These are phyloP conservation scores for Tilletia walkeri DNA, from an alignment of 1,284 basidiomycete genomes.

Conservation along the genomic window DNA sequence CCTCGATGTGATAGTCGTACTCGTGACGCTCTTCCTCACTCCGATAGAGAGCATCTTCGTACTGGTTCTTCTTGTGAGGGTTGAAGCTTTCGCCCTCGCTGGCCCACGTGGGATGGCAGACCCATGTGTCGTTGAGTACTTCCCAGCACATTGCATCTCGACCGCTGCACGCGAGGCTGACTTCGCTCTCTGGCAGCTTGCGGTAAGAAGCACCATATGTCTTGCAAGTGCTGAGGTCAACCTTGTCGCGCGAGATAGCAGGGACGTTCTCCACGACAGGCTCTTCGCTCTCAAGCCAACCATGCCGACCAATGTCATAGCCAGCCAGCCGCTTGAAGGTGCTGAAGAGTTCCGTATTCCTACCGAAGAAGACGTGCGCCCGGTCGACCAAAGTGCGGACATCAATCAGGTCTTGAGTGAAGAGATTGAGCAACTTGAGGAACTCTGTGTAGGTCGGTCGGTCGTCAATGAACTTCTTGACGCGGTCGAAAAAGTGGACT, in stretches of 20 bases:
- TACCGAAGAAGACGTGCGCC: slow-evolving; percentile 76
- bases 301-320: slow-evolving; percentile 69
- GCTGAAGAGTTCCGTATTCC: slow-evolving; percentile 73
- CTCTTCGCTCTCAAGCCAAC: slow-evolving; percentile 59
- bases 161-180: slow-evolving; percentile 84
- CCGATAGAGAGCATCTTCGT: slow-evolving; percentile 92
- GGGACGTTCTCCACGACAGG: slow-evolving; percentile 58
- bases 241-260: slow-evolving; percentile 50
- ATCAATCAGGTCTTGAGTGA: slow-evolving; percentile 88
- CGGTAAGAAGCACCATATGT: slow-evolving; percentile 84
- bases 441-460: slow-evolving; percentile 92
- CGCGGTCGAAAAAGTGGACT: slow-evolving; percentile 87
- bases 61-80: slow-evolving; percentile 93
- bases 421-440: slow-evolving; percentile 89
- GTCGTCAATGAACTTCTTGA: slow-evolving; percentile 78
- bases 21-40: slow-evolving; percentile 98
- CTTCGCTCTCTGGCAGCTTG: slow-evolving; percentile 79
- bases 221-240: slow-evolving; percentile 54
- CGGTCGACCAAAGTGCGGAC: slow-evolving; percentile 78
- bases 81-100: slow-evolving; percentile 92
- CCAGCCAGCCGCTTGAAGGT: slow-evolving; percentile 86
- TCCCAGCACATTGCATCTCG: slow-evolving; percentile 93
- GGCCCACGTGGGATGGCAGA: slow-evolving; percentile 95
- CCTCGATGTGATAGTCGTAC: slow-evolving; percentile 95
- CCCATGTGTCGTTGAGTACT: slow-evolving; percentile 70